Evolutionary conservation across 352 stramenopile species (phyloP).

Genomic region (Pythium phragmiticola): DNA sequence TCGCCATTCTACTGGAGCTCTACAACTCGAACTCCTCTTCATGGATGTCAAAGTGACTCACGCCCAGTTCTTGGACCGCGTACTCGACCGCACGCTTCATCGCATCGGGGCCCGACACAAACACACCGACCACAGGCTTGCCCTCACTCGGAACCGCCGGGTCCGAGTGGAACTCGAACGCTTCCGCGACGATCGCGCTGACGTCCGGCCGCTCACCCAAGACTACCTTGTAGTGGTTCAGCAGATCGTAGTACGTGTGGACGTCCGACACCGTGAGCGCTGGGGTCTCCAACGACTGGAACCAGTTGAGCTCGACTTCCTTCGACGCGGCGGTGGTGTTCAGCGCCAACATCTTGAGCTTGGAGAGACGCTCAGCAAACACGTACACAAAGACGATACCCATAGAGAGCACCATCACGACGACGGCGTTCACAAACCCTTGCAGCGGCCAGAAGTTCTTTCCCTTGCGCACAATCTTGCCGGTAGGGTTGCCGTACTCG

Average conservation of each 20-base stretch:
- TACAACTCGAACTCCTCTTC: constrained; percentile 21
- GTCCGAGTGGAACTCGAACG: constrained; percentile 10
- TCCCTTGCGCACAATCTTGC: constrained; percentile 14
- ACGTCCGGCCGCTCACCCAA: constrained; percentile 15
- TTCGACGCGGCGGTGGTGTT: not conserved
- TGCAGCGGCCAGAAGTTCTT: constrained; percentile 24
- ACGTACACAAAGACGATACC: constrained; percentile 11
- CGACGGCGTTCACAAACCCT: constrained; percentile 17
- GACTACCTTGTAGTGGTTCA: constrained; percentile 18
- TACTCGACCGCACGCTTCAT: constrained; percentile 24
- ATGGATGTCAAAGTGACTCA: constrained; percentile 23
- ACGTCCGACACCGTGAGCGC: constrained; percentile 1
- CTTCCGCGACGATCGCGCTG: not conserved
- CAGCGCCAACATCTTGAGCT: constrained; percentile 5
- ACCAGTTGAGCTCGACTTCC: constrained; percentile 11
- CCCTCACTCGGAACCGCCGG: not conserved
- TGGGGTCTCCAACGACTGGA: not conserved
- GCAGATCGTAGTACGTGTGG: constrained; percentile 19
- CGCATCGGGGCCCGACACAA: constrained; percentile 25
- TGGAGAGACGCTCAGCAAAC: constrained; percentile 9
- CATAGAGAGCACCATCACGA: constrained; percentile 9
- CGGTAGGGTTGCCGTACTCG: constrained; percentile 23
- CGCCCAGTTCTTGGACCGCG: constrained; percentile 16
- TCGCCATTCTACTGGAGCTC: too few relatives aligned
- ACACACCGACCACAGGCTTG: constrained; percentile 22